Evolutionary conservation across 306 rosid genomes (phyloP), one percentile per base, ranked within the genome.

Genomic region (Rosa chinensis): DNA sequence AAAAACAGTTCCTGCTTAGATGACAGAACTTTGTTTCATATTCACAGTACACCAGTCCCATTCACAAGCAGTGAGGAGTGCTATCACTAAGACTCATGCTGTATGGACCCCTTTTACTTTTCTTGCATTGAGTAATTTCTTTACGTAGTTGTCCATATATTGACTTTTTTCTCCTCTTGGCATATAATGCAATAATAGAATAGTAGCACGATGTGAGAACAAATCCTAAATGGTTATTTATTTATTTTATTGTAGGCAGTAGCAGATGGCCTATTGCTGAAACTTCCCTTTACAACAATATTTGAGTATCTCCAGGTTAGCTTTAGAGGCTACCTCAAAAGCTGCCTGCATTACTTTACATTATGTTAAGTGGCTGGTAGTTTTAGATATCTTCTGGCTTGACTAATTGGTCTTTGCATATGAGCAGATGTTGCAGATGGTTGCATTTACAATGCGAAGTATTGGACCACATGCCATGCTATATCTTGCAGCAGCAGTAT

Each of bases 251-350:
- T 83, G 89, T 93, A 95, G 98, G 94, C 96, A 63, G 88, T 90
- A 77, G 82, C 84, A 47, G 84, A 84, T 35, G 90, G 90, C 79
- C 84, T 75, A 59, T 77, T 95, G 81, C 72, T 92, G 80, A 95
- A 95, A 84, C 90, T 92, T 80, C 89, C 94, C 50, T 92, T 87
- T 82, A 86, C 77, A 37, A 95, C 99, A 77, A 89, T 95, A 79
- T 95, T 92, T 82, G 97, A 95, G 86, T 92, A 95, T 91, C 99
- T 95, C 79, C 98, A 95, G 93, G 99, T 95, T 76, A 75, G 87
- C 77, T 84, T 67, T 69, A 63, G 14, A 77, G 17, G 10, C 9
- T 69, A 23, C 58, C 81, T 67, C 56, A 52, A 35, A 35, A 66
- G 42, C 64, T 70, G 74, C 49, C 11, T 48, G 70, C 63, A 23